Evolutionary conservation across 768 basidiomycete species (phyloP), one percentile per base, ranked within the genome.

Genomic region (Trametes gibbosa): DNA sequence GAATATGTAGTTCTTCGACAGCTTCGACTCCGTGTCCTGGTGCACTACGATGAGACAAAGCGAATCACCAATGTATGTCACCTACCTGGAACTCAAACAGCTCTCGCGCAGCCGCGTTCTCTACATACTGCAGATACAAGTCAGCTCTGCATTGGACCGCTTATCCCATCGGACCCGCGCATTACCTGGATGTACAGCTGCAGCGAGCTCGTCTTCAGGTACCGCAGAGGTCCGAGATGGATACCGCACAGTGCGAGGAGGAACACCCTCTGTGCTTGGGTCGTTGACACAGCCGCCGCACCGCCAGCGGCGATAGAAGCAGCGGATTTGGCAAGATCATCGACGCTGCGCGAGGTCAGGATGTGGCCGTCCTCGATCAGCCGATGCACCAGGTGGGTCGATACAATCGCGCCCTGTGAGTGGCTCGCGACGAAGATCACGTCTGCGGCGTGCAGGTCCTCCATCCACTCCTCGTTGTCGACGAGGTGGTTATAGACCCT

Each of bases 71-170:
- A 40, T n/a, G 37, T 16, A 5, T 16, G 50, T 10, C 48, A 62
- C 76, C 21, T 50, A 90, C 90, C 83, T 98, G 95, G 71, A 96
- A 98, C 65, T 97, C 95, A 70, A 98, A 99, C 13, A 99, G 75
- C 71, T 99, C 96, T 50, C 86, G 79, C 3, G 94, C 93, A 19
- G 94, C 92, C 2, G 84, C 79, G n/a, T 84, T 85, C 72, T 96
- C 95, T 57, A 96, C 88, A 68, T 94, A 95, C 86, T 92, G 67
- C 29, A 68, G 53, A 57, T 69, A 70, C 69, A 19, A 24, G 45
- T 48, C 32, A 53, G 50, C 53, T 43, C 40, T 7, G 37, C 29
- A 29, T 52, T 48, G 40, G 54, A 52, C 37, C 41, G 29, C 21
- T 56, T 17, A 17, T 29, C 29, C 21, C 55, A 37, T 24, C 37